Evolutionary conservation across 441 rosid genomes (phyloP).

Genomic region (Syzygium syzygioides): DNA sequence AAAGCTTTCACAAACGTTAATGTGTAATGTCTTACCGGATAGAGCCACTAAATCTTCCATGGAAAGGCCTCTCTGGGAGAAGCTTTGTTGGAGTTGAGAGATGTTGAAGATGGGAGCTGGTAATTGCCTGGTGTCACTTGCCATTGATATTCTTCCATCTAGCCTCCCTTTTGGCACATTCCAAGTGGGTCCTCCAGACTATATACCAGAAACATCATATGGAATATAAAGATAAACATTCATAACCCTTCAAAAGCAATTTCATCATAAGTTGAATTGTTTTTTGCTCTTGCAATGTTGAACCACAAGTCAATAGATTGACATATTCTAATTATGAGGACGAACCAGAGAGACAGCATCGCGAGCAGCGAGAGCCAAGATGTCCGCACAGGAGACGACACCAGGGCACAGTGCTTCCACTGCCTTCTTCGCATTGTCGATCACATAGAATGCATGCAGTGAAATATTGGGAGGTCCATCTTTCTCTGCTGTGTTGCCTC

Average conservation of each 20-base stretch:
- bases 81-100: conserved; percentile 50
- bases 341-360: conserved; percentile 47
- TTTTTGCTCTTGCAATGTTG: not conserved
- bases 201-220: not conserved
- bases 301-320: not conserved
- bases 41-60: conserved; percentile 50
- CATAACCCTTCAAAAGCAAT: not conserved
- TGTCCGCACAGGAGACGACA: conserved; percentile 63
- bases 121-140: conserved; percentile 44
- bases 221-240: not conserved
- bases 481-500: conserved; percentile 44
- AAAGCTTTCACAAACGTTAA: not conserved
- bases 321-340: not conserved
- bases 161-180: conserved; percentile 56
- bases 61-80: conserved; percentile 48
- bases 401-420: conserved; percentile 49
- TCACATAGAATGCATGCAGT: conserved; percentile 55
- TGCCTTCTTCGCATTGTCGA: conserved; percentile 49
- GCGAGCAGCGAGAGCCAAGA: conserved; percentile 55
- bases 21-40: conserved; percentile 24
- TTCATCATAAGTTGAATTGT: not conserved
- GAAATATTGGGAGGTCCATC: conserved; percentile 59
- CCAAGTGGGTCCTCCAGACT: conserved; percentile 72
- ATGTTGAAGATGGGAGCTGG: conserved; percentile 50
- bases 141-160: conserved; percentile 55